Percentiles rank a stretch among this genome's conserved stretches.
Evolutionary conservation across 179 eudicot species (phyloP).

Genomic region (Pouteria campechiana): DNA sequence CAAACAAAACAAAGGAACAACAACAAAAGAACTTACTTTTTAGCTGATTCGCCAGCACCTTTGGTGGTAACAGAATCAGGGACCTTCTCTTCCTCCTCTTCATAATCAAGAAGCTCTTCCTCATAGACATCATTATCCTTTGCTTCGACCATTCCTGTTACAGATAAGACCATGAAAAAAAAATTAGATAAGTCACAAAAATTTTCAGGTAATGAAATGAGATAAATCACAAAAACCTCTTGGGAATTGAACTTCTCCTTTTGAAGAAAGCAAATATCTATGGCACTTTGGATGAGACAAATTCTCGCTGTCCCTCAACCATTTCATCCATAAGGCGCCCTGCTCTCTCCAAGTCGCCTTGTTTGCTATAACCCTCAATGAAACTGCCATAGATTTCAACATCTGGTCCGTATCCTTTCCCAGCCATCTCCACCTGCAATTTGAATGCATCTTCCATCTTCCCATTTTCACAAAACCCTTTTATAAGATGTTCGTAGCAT

Average conservation of each 20-base stretch:
- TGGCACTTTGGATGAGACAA: no score
- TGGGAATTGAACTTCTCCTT: no score
- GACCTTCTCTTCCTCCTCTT: slow-evolving; percentile 89
- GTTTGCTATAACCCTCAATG: slow-evolving; percentile 45
- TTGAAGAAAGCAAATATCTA: no score
- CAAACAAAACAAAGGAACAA: not conserved
- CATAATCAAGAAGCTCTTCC: slow-evolving; percentile 97
- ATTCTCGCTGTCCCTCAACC: no score
- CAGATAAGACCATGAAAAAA: slow-evolving; percentile 2
- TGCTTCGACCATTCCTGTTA: slow-evolving; percentile 74
- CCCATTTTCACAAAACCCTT: slow-evolving; percentile 60
- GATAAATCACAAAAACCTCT: no score
- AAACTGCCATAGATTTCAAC: slow-evolving; percentile 40
- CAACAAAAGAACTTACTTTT: slow-evolving; percentile 47
- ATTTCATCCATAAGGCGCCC: slow-evolving; percentile 47
- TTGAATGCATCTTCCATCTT: slow-evolving; percentile 49
- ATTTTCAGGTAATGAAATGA: no score
- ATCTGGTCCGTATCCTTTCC: slow-evolving; percentile 53
- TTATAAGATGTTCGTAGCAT: slow-evolving; percentile 41
- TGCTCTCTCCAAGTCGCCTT: slow-evolving; percentile 34
- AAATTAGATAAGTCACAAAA: not conserved
- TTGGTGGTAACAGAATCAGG: slow-evolving; percentile 65
- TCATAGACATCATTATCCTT: slow-evolving; percentile 87
- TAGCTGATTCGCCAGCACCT: slow-evolving; percentile 68
- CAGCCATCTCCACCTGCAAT: slow-evolving; percentile 76